Evolutionary conservation across 192 early-diverging fungal genomes (phyloP).

Genomic region (Glomus cerebriforme): DNA sequence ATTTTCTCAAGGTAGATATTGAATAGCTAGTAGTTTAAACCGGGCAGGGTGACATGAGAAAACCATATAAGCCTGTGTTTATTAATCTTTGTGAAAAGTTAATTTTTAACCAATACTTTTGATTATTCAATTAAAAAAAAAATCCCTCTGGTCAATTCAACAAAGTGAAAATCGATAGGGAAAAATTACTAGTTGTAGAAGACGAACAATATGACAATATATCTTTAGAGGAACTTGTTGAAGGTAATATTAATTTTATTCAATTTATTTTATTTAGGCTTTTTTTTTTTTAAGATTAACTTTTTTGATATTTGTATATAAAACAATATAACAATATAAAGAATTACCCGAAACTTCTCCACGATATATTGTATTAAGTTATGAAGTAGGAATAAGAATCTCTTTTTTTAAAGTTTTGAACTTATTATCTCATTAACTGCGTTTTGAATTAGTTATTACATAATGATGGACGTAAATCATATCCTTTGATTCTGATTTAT

Average conservation of each 20-base stretch:
- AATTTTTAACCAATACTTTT: background rate
- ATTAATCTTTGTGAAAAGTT: too few relatives aligned
- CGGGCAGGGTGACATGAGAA: too few relatives aligned
- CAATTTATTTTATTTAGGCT: background rate
- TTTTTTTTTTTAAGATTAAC: background rate
- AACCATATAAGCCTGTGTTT: too few relatives aligned
- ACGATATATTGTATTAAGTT: constrained; percentile 63
- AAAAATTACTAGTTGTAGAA: constrained; percentile 47
- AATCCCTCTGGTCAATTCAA: background rate
- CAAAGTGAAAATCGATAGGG: constrained; percentile 52
- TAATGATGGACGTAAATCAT: constrained; percentile 67
- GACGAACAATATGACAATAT: constrained; percentile 50
- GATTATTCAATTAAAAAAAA: background rate
- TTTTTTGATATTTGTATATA: constrained; percentile 10
- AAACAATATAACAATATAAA: background rate
- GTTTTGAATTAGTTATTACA: constrained; percentile 48
- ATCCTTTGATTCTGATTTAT: constrained; percentile 73
- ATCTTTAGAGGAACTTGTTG: constrained; percentile 56
- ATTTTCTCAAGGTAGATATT: too few relatives aligned
- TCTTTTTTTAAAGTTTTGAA: constrained; percentile 1
- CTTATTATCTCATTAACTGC: background rate
- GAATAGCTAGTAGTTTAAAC: too few relatives aligned
- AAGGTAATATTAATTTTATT: constrained; percentile 39
- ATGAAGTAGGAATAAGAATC: constrained; percentile 40
- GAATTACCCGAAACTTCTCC: constrained; percentile 67